Conservation (phyloP, 2,329 filamentous ascomycete species). For the Fusarium piperis region DNA sequence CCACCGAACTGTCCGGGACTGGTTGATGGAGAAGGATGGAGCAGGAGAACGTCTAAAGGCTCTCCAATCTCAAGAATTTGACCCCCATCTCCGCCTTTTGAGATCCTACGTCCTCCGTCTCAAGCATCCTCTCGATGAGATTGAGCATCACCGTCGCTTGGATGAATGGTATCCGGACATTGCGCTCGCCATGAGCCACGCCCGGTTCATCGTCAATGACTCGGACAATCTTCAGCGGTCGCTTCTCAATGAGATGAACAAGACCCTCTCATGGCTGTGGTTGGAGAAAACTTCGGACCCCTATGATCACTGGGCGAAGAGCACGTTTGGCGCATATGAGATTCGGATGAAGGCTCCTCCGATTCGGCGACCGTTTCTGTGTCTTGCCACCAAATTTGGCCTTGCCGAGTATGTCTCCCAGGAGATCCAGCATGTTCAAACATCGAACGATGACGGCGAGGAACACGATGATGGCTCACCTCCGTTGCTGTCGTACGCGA, state of each 20-base stretch:
- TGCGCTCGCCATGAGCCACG: slow-evolving; percentile 50
- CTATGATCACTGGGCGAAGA: slow-evolving; percentile 48
- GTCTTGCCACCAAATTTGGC: slow-evolving; percentile 47
- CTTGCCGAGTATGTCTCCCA: slow-evolving; percentile 41
- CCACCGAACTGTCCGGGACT: slow-evolving; percentile 49
- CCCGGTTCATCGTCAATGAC: slow-evolving; percentile 41
- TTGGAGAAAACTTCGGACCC: slow-evolving; percentile 34
- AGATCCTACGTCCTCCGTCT: slow-evolving; percentile 48
- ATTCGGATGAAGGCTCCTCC: slow-evolving; percentile 43
- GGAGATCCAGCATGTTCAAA: slow-evolving; percentile 19
- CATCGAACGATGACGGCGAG: not conserved
- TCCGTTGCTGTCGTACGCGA: slow-evolving; percentile 46
- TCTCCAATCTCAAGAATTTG: slow-evolving; percentile 27
- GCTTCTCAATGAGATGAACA: slow-evolving; percentile 39
- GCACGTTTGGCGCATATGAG: slow-evolving; percentile 45
- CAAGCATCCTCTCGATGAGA: slow-evolving; percentile 45
- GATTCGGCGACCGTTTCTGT: slow-evolving; percentile 45
- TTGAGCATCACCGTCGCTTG: slow-evolving; percentile 50
- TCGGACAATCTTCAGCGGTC: not conserved
- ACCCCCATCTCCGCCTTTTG: slow-evolving; percentile 46
- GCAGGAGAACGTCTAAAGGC: slow-evolving; percentile 32
- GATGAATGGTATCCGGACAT: slow-evolving; percentile 53
- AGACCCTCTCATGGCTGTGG: slow-evolving; percentile 47
- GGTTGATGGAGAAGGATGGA: slow-evolving; percentile 39
- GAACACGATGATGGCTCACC: slow-evolving; percentile 27